Conservation (phyloP, 2,329 filamentous ascomycete species). For the Fusarium sp. region DNA sequence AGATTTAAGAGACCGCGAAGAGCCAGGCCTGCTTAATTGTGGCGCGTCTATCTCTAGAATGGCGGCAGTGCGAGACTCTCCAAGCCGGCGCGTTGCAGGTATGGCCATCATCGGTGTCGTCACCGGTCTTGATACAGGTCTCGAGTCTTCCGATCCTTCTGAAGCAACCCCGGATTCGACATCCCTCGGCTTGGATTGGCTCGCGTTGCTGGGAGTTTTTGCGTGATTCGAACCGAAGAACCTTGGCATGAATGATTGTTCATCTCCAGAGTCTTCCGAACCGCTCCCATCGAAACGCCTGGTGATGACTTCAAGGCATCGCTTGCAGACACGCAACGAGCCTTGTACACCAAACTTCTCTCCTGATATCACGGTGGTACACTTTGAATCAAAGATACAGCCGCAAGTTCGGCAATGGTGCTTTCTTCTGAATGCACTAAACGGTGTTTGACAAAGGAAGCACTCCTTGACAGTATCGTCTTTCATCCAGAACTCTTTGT, state of each 20-base stretch:
- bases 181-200: slow-evolving; percentile 56
- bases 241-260: slow-evolving; percentile 76
- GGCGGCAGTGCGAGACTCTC: slow-evolving; percentile 86
- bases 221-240: slow-evolving; percentile 72
- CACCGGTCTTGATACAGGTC: slow-evolving; percentile 69
- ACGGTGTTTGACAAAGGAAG: slow-evolving; percentile 90
- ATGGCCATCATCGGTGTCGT: slow-evolving; percentile 81
- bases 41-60: slow-evolving; percentile 91
- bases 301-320: slow-evolving; percentile 91
- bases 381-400: slow-evolving; percentile 98
- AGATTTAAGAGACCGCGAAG: slow-evolving; percentile 89
- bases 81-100: slow-evolving; percentile 74
- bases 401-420: slow-evolving; percentile 97
- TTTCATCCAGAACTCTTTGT: slow-evolving; percentile 99
- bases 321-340: slow-evolving; percentile 90
- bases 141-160: slow-evolving; percentile 63
- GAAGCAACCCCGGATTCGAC: slow-evolving; percentile 59
- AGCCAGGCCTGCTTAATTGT: slow-evolving; percentile 90
- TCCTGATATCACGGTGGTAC: slow-evolving; percentile 91
- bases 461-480: slow-evolving; percentile 99
- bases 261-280: slow-evolving; percentile 90
- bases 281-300: slow-evolving; percentile 88
- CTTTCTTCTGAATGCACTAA: slow-evolving; percentile 94
- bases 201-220: slow-evolving; percentile 56
- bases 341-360: slow-evolving; percentile 89